phyloP scores from a whole-genome alignment of 2,329 filamentous ascomycete species.

The Colletotrichum endophyticum region DNA sequence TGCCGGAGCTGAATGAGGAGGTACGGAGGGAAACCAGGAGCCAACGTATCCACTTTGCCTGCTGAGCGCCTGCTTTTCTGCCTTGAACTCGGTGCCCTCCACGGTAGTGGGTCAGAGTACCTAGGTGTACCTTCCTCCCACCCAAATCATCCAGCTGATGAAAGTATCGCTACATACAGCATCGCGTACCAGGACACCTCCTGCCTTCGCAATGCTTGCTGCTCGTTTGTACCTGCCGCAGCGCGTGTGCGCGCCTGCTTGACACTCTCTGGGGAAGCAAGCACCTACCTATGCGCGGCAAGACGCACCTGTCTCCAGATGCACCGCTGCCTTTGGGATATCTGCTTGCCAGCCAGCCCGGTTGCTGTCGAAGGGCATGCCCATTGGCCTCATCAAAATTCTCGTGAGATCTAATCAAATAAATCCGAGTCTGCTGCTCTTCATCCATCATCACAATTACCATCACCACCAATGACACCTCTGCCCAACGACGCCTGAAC shows the following conservation, averaged over 20 bases:
- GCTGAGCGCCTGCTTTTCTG: neutral
- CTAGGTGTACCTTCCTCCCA: neutral
- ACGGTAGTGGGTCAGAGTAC: neutral
- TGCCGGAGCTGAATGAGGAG: constrained; percentile 21
- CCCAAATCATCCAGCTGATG: neutral
- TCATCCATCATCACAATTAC: neutral
- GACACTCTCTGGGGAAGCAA: neutral
- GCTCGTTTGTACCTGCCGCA: neutral
- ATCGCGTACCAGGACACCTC: neutral
- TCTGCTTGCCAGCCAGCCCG: neutral
- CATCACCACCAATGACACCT: neutral
- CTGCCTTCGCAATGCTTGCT: neutral
- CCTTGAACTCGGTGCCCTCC: neutral
- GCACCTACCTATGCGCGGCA: neutral
- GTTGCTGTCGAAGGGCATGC: neutral
- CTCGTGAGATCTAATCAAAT: neutral
- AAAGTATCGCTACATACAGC: neutral
- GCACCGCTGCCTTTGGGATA: neutral
- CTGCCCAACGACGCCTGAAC: neutral
- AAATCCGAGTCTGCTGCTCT: neutral
- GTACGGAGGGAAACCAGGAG: constrained; percentile 9
- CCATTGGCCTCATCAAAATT: neutral
- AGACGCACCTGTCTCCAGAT: neutral
- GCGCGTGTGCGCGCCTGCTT: constrained; percentile 9
- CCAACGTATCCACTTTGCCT: neutral